A percentile compares a stretch with the other conserved stretches of the same genome.
These are phyloP conservation scores for Osmanthus fragrans DNA, from an alignment of 257 asterid genomes.

Conservation along the genomic window DNA sequence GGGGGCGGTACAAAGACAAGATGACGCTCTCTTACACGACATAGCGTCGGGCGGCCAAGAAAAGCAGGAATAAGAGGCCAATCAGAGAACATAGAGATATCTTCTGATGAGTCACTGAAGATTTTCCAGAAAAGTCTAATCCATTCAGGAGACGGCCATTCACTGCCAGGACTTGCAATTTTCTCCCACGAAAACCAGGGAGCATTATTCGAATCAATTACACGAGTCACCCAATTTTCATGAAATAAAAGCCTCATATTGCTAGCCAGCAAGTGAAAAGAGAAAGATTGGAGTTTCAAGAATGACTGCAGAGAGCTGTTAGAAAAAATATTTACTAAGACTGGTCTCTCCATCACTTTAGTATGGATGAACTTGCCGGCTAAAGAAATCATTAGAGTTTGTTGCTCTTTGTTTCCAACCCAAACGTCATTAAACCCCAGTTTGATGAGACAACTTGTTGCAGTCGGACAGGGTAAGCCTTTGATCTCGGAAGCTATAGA, in stretches of 20 bases:
- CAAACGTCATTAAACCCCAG: conserved; percentile 74
- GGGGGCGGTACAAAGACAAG: conserved; percentile 78
- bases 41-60: conserved; percentile 92
- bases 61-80: conserved; percentile 98
- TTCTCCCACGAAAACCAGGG: conserved; percentile 98
- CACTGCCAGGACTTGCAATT: conserved; percentile 53
- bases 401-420: conserved; percentile 86
- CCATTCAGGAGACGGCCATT: conserved; percentile 91
- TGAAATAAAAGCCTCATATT: conserved; percentile 72
- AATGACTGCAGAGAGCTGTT: conserved; percentile 54
- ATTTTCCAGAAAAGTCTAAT: conserved; percentile 87
- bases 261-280: conserved; percentile 68
- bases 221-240: conserved; percentile 80
- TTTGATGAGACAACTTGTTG: conserved; percentile 58
- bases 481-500: conserved; percentile 63
- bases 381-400: conserved; percentile 60
- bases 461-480: conserved; percentile 92
- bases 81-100: conserved; percentile 76
- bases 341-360: conserved; percentile 80
- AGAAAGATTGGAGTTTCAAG: conserved; percentile 71
- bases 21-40: conserved; percentile 79
- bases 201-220: conserved; percentile 58
- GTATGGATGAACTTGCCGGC: conserved; percentile 81
- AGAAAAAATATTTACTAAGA: conserved; percentile 60
- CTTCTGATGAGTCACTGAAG: conserved; percentile 60